A percentile compares a stretch with the other conserved stretches of the same genome.
These are phyloP conservation scores for Talaromyces sp. DNA, from an alignment of 2,329 filamentous ascomycete species.

Conservation along the genomic window DNA sequence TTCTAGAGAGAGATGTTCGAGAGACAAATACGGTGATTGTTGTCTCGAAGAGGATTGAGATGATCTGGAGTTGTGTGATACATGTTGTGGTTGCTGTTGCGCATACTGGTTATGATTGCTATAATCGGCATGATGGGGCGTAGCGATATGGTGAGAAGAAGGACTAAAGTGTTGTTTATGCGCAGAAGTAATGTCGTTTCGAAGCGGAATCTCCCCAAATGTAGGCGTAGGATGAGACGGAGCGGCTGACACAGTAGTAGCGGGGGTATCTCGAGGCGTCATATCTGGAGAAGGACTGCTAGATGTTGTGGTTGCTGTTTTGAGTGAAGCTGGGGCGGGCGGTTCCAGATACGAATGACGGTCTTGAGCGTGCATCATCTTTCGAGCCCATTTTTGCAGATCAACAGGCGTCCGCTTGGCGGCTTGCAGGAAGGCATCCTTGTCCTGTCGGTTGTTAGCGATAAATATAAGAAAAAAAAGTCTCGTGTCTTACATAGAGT, in stretches of 20 bases:
- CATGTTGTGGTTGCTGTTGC: constrained; percentile 16
- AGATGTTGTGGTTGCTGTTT: constrained; percentile 15
- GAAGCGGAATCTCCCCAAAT: constrained; percentile 68
- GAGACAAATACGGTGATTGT: constrained; percentile 35
- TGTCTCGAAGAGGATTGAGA: constrained; percentile 13
- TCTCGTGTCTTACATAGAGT: constrained; percentile 67
- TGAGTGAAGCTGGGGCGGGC: constrained; percentile 72
- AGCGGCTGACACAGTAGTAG: constrained; percentile 39
- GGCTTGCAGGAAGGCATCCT: constrained; percentile 90
- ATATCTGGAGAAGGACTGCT: constrained; percentile 17
- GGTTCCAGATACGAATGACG: constrained; percentile 90
- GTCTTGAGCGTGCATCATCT: constrained; percentile 91
- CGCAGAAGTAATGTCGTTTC: constrained; percentile 32
- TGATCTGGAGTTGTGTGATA: constrained; percentile 18
- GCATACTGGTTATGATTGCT: not conserved
- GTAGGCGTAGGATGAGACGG: constrained; percentile 58
- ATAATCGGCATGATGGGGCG: constrained; percentile 8
- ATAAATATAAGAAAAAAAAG: not conserved
- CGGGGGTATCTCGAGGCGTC: constrained; percentile 20
- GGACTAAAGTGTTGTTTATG: constrained; percentile 23
- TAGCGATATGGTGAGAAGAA: not conserved
- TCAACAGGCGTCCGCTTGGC: constrained; percentile 96
- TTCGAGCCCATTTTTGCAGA: constrained; percentile 86
- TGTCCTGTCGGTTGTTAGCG: constrained; percentile 58
- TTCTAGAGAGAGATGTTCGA: constrained; percentile 46